These are phyloP conservation scores for Hemisphaericaspora subhashii DNA, from an alignment of 1,139 yeast genomes.

Conservation along the genomic window DNA sequence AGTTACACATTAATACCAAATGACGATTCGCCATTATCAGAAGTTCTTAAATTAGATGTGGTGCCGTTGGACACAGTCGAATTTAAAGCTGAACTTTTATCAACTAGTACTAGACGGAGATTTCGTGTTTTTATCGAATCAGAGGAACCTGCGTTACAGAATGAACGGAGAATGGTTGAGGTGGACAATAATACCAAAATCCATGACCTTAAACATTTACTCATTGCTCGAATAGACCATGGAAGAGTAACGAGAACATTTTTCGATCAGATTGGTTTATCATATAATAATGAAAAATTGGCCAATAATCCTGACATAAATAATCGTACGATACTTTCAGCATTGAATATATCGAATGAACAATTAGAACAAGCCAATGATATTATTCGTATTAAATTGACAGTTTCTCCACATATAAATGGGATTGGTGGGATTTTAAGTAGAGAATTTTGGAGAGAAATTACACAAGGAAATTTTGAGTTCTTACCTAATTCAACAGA, in stretches of 20 bases:
- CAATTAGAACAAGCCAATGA: conserved; percentile 11
- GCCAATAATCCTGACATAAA: conserved; percentile 10
- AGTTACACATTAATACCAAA: conserved; percentile 10
- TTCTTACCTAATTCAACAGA: conserved; percentile 18
- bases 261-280: conserved; percentile 27
- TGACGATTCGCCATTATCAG: conserved; percentile 16
- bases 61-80: conserved; percentile 24
- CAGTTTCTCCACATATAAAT: conserved; percentile 13
- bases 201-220: conserved; percentile 22
- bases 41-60: conserved; percentile 29
- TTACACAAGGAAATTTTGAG: conserved; percentile 24
- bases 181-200: conserved; percentile 22
- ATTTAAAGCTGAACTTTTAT: conserved; percentile 11
- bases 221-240: conserved; percentile 26
- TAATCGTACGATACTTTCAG: conserved; percentile 14
- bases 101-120: conserved; percentile 2
- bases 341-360: conserved; percentile 13
- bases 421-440: conserved; percentile 29
- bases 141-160: conserved; percentile 19
- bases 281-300: conserved; percentile 14
- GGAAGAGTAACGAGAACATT: conserved; percentile 29
- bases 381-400: conserved; percentile 14
- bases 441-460: conserved; percentile 28
- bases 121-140: conserved; percentile 18
- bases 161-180: conserved; percentile 27